Percentiles rank a stretch among this genome's conserved stretches.
phyloP scores from a whole-genome alignment of 371 early-diverging fungal genomes.

The Mucor sp. region DNA sequence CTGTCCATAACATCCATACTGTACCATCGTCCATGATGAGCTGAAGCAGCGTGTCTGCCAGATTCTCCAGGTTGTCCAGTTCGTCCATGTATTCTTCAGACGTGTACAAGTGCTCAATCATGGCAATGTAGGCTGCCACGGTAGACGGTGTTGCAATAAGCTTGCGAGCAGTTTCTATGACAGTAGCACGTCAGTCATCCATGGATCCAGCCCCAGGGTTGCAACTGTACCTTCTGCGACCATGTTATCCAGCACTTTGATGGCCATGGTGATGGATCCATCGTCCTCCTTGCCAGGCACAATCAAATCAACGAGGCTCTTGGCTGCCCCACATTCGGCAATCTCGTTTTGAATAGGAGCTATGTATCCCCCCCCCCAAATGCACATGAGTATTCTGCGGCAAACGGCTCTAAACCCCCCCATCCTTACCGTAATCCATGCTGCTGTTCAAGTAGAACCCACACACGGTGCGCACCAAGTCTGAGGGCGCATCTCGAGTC shows the following conservation, averaged over 20 bases:
- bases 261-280: constrained; percentile 36
- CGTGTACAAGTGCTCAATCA: constrained; percentile 33
- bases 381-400: not conserved
- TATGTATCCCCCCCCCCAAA: constrained; percentile 13
- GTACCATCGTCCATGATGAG: constrained; percentile 47
- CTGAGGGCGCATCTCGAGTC: constrained; percentile 29
- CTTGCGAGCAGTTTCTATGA: constrained; percentile 18
- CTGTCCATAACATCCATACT: no score
- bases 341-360: constrained; percentile 50
- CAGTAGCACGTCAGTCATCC: not conserved
- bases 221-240: constrained; percentile 41
- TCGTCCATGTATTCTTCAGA: constrained; percentile 25
- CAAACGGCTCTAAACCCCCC: not conserved
- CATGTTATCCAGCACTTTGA: constrained; percentile 37
- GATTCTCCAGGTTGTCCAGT: constrained; percentile 33
- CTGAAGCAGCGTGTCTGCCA: constrained; percentile 40
- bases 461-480: constrained; percentile 59
- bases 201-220: not conserved
- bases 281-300: constrained; percentile 24
- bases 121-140: constrained; percentile 22
- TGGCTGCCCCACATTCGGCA: constrained; percentile 40
- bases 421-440: constrained; percentile 71
- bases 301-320: constrained; percentile 36
- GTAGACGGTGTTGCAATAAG: constrained; percentile 9
- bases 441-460: constrained; percentile 76